Base-by-base conservation (phyloP, 768 basidiomycete genomes). In the Paxillus rubicundulus region DNA sequence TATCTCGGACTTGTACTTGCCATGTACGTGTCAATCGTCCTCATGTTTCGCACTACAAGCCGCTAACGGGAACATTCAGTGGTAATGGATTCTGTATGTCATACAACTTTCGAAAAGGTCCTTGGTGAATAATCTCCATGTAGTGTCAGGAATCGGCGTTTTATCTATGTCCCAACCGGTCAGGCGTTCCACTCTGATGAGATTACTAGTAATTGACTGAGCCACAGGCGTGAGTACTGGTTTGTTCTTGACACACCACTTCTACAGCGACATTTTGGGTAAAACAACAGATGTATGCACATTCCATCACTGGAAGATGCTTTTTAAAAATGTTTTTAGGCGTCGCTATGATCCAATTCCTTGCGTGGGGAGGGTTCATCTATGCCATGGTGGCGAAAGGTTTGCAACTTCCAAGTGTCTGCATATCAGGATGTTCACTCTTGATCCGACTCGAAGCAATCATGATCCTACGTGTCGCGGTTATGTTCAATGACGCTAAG, bases 391-490 rank as follows among this genome's bases (percentile, higher is more conserved):
- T 13, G 7, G 20, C n/a, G 39, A 45, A 52, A 2, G 57, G 59
- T 58, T 30, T 18, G 57, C 52, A 2, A 12, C 37, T 36, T n/a
- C 33, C 33, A 13, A 1, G 9, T 14, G 12, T 13, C 12, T 5
- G 16, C 1, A 14, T 18, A 27, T n/a, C 9, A 16, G 12, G 5
- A 8, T 34, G 9, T n/a, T 17, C 14, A 1, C 28, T 45, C 46
- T 33, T 5, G 12, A 50, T 17, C 12, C 2, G 16, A 4, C 12
- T 4, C 36, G 18, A 16, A 58, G 57, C 24, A 9, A 60, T 59
- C 28, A 59, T 59, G 57, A 49, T 59, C 52, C 28, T 59, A 16
- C 47, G 58, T 34, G 45, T 59, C 5, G 52, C 56, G 6, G 58
- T 21, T 21, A 59, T 59, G 58, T 58, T 58, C 47, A 14, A 21